A percentile compares a stretch with the other conserved stretches of the same genome.
Conservation (phyloP, 495 filamentous ascomycete genomes). For the Pseudotulostoma volvatum region DNA sequence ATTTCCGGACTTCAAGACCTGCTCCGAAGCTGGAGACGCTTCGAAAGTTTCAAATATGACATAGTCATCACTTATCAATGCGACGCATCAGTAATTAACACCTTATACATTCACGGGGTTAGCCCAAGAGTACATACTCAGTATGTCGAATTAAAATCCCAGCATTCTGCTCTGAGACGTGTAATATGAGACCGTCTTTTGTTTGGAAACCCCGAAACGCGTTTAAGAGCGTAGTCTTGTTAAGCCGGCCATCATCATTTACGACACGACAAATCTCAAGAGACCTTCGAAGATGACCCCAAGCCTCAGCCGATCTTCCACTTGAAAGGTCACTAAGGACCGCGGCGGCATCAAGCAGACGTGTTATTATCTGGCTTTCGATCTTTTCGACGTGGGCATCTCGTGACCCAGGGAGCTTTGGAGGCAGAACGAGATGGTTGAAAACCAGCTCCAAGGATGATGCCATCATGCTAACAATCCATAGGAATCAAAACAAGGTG, state of each 20-base stretch:
- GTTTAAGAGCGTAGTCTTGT: constrained; percentile 10
- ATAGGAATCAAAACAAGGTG: too few species aligned
- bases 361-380: constrained; percentile 12
- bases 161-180: constrained; percentile 40
- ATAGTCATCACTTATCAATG: constrained; percentile 1
- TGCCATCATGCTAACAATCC: neutral
- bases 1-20: constrained; percentile 24
- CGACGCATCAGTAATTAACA: neutral
- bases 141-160: constrained; percentile 30
- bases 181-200: constrained; percentile 23
- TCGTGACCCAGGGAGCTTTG: constrained; percentile 24
- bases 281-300: constrained; percentile 15
- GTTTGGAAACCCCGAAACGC: constrained; percentile 17
- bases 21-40: constrained; percentile 30
- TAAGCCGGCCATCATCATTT: constrained; percentile 19
- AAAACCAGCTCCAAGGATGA: constrained; percentile 8
- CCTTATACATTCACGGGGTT: neutral
- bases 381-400: constrained; percentile 13
- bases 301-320: constrained; percentile 10
- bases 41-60: constrained; percentile 42
- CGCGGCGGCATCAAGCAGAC: constrained; percentile 6
- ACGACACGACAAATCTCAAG: constrained; percentile 17
- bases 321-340: constrained; percentile 11
- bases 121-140: constrained; percentile 17
- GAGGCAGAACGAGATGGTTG: constrained; percentile 33